Conservation (phyloP, 768 basidiomycete species). For the Phylloporus sp. region DNA sequence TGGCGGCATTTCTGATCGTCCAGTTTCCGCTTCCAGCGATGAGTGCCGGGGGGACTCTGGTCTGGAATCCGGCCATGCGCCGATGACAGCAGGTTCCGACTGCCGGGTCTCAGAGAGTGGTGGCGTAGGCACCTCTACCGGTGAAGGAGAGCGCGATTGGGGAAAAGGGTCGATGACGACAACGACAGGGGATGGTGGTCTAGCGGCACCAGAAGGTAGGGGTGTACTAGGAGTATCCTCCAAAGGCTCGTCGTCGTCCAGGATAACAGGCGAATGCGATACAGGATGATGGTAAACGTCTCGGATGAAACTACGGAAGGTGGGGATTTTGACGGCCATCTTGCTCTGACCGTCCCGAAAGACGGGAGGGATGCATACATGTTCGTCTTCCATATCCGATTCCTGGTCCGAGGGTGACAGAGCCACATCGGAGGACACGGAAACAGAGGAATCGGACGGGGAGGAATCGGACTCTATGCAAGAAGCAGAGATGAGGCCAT, state of each 20-base stretch:
- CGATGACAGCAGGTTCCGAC: slow-evolving; percentile 38
- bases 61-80: slow-evolving; percentile 42
- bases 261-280: slow-evolving; percentile 9
- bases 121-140: slow-evolving; percentile 47
- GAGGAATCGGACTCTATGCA: slow-evolving; percentile 25
- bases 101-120: slow-evolving; percentile 24
- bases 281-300: slow-evolving; percentile 20
- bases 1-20: slow-evolving; percentile 7
- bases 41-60: slow-evolving; percentile 29
- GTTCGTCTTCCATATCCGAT: slow-evolving; percentile 56
- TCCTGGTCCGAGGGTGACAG: slow-evolving; percentile 34
- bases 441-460: slow-evolving; percentile 38
- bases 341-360: slow-evolving; percentile 14
- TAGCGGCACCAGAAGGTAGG: not conserved
- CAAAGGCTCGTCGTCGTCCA: slow-evolving; percentile 8
- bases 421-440: slow-evolving; percentile 35
- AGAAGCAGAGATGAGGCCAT: slow-evolving; percentile 47
- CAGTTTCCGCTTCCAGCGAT: slow-evolving; percentile 11
- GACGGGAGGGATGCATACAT: slow-evolving; percentile 10
- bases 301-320: slow-evolving; percentile 30
- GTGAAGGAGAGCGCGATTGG: slow-evolving; percentile 41
- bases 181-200: slow-evolving; percentile 17
- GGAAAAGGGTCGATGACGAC: slow-evolving; percentile 13
- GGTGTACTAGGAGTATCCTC: slow-evolving; percentile 12
- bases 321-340: slow-evolving; percentile 28